Conservation (phyloP, 2,329 filamentous ascomycete genomes). For the Pseudogymnoascus sp. region DNA sequence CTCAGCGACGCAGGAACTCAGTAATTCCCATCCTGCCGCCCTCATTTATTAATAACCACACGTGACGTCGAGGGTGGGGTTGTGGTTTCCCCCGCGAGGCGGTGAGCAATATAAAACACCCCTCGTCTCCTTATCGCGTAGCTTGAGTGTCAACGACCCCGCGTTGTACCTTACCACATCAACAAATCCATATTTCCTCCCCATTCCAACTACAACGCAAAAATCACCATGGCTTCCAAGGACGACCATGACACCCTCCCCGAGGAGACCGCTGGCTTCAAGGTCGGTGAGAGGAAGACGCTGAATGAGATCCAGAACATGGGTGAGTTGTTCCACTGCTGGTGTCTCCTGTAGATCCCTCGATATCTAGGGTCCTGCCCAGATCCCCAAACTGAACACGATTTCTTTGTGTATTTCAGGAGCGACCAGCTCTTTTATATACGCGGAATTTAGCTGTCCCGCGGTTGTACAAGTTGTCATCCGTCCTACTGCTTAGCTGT, state of each 20-base stretch:
- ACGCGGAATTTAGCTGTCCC: constrained; percentile 8
- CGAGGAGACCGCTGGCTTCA: constrained; percentile 90
- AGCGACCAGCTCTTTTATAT: background rate
- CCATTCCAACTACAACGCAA: constrained; percentile 1
- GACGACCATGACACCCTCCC: constrained; percentile 76
- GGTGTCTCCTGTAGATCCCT: constrained; percentile 10
- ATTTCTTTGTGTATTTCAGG: background rate
- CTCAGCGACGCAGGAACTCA: background rate
- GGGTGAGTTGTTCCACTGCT: constrained; percentile 49
- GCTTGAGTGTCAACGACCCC: background rate
- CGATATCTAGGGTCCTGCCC: background rate
- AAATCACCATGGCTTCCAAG: constrained; percentile 50
- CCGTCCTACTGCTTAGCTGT: background rate
- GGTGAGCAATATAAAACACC: constrained; percentile 8
- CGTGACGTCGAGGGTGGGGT: constrained; percentile 2
- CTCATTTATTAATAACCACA: constrained; percentile 3
- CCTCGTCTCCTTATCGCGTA: constrained; percentile 6
- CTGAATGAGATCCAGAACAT: constrained; percentile 90
- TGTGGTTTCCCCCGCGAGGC: constrained; percentile 2
- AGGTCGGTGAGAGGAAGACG: constrained; percentile 97
- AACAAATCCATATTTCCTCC: constrained; percentile 10
- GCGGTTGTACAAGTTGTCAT: background rate
- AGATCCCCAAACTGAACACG: background rate
- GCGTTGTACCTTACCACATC: constrained; percentile 4
- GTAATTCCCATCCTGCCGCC: background rate